A percentile compares a stretch with the other conserved stretches of the same genome.
phyloP scores from a whole-genome alignment of 495 filamentous ascomycete species.

The Cercophora newfieldiana region DNA sequence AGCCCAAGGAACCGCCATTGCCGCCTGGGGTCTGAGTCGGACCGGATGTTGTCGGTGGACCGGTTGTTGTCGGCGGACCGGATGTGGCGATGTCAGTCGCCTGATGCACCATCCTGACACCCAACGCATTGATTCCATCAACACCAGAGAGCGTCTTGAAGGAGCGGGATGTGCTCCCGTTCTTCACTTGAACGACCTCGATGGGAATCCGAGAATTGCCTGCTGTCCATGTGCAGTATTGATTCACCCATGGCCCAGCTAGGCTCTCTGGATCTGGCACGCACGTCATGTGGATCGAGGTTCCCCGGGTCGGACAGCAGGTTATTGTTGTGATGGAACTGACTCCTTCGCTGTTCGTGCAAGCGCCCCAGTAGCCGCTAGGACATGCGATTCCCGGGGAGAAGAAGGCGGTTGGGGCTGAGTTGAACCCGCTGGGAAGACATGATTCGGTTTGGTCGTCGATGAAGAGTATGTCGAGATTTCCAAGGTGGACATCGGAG shows the following conservation, averaged over 20 bases:
- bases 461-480: conserved; percentile 15
- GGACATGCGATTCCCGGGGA: conserved; percentile 33
- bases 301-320: conserved; percentile 25
- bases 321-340: conserved; percentile 31
- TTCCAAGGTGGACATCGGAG: conserved; percentile 21
- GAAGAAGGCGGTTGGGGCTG: conserved; percentile 24
- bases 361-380: conserved; percentile 28
- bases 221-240: conserved; percentile 28
- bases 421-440: conserved; percentile 25
- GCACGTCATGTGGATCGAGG: conserved; percentile 20
- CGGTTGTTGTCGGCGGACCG: not conserved
- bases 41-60: not conserved
- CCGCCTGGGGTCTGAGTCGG: not conserved
- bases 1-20: not conserved
- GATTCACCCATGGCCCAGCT: conserved; percentile 12
- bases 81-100: conserved; percentile 16
- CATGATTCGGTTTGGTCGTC: conserved; percentile 22
- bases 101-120: conserved; percentile 32
- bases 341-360: conserved; percentile 20
- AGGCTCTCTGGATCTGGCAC: conserved; percentile 19
- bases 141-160: conserved; percentile 1
- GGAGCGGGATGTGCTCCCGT: conserved; percentile 10
- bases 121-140: conserved; percentile 26
- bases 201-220: conserved; percentile 2
- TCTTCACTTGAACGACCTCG: conserved; percentile 16